Evolutionary conservation across 352 stramenopile genomes (phyloP), one percentile per base, ranked within the genome.

Genomic region (Pelagophyceae sp.): DNA sequence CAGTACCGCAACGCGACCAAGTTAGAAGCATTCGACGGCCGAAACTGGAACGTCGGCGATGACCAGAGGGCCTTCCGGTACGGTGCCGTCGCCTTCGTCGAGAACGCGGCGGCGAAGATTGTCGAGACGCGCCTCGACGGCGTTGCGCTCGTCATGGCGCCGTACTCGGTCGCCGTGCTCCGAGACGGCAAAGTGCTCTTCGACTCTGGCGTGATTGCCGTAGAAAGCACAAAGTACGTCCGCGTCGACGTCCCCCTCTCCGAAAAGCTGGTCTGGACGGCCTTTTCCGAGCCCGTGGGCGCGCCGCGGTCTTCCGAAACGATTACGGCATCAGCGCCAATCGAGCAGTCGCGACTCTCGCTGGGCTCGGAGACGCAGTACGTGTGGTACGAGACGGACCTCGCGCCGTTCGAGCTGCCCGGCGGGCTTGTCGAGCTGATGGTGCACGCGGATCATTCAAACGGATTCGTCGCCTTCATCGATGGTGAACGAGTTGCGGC

Each of bases 1-100:
- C 76, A 77, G 23, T 70, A 83, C 51, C 32, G 67, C 20, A 77
- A 82, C 23, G 50, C 63, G 17, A 31, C 78, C 5, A 17, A 17
- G 11, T 19, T 77, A 72, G 29, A 70, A 17, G 11, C 11, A 23
- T 23, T 54, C 45, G 45, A 23, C 45, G 11, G 11, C 45, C 15
- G n/a, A 3, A 19, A 19, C 25, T 74, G n/a, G n/a, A 32, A 27
- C 5, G 15, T 31, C 31, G 67, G 67, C 3, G 38, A 19, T 17
- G 19, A 74, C 19, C 67, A 74, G 32, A 31, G 20, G 31, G 67
- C n/a, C 67, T 74, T 17, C 11, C 17, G 19, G 19, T 74, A 74
- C 67, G 29, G 25, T 15, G 15, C 67, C 35, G 37, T 15, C n/a
- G 11, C 32, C 29, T 33, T 33, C 67, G 25, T 31, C 67, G 67